Percentiles rank a stretch among this genome's conserved stretches.
Evolutionary conservation across 2,329 filamentous ascomycete genomes (phyloP).

Genomic region (Shiraia bambusicola): DNA sequence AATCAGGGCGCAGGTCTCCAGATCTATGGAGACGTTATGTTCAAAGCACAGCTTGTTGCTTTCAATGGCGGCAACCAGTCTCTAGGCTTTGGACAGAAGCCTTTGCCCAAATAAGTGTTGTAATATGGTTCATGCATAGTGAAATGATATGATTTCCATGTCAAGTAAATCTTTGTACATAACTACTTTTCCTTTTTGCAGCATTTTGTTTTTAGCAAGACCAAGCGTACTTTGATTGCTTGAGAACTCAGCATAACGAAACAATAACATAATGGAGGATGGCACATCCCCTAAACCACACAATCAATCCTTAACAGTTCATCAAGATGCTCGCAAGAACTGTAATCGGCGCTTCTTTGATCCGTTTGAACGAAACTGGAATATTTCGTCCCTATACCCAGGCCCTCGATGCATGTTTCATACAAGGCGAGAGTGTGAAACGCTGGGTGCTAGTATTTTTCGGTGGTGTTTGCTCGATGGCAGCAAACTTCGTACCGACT

Average conservation of each 20-base stretch:
- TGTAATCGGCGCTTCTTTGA: no score
- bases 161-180: slow-evolving; percentile 10
- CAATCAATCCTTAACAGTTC: background rate
- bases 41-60: slow-evolving; percentile 62
- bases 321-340: no score
- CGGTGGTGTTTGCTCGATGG: no score
- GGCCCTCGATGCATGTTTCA: no score
- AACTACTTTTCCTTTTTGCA: slow-evolving; percentile 5
- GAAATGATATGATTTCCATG: background rate
- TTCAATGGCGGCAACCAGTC: slow-evolving; percentile 58
- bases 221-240: no score
- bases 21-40: slow-evolving; percentile 64
- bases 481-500: no score
- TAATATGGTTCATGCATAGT: background rate
- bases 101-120: slow-evolving; percentile 2
- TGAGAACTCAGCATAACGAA: no score
- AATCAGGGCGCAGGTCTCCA: slow-evolving; percentile 56
- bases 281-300: background rate
- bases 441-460: no score
- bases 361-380: slow-evolving; percentile 2
- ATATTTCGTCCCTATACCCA: background rate
- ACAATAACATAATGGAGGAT: background rate
- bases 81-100: slow-evolving; percentile 53
- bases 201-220: background rate
- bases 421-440: no score